A percentile compares a stretch with the other conserved stretches of the same genome.
These are phyloP conservation scores for Stephanodiscus minutulus DNA, from an alignment of 108 stramenopile species.

Conservation along the genomic window DNA sequence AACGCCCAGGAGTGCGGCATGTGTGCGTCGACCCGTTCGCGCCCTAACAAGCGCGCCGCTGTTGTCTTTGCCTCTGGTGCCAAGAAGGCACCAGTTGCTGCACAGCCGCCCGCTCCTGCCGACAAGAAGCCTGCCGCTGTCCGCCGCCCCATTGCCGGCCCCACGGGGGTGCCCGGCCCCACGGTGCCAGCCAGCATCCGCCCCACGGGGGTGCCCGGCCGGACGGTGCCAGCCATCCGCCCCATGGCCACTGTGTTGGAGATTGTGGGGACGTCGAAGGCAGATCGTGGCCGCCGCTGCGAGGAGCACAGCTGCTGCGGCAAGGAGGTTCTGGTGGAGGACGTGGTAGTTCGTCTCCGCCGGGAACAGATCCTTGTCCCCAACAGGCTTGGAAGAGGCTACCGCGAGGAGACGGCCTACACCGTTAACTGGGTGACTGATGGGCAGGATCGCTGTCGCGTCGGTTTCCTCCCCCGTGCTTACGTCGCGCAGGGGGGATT, in stretches of 20 bases:
- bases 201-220: too few species aligned
- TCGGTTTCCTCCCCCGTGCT: neutral
- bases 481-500: neutral
- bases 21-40: too few species aligned
- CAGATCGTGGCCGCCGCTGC: neutral
- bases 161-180: too few species aligned
- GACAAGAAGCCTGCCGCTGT: too few species aligned
- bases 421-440: neutral
- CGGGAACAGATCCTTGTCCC: too few species aligned
- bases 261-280: neutral
- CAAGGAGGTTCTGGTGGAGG: neutral
- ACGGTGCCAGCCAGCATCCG: too few species aligned
- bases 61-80: too few species aligned
- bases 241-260: neutral
- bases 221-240: neutral
- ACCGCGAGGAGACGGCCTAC: neutral
- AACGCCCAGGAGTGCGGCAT: too few species aligned
- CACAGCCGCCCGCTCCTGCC: too few species aligned
- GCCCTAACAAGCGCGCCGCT: too few species aligned
- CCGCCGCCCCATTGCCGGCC: too few species aligned
- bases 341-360: neutral
- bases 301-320: neutral
- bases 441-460: neutral
- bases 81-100: too few species aligned
- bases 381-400: neutral